Evolutionary conservation across 1,284 basidiomycete genomes (phyloP).

Genomic region (Trametes versicolor): DNA sequence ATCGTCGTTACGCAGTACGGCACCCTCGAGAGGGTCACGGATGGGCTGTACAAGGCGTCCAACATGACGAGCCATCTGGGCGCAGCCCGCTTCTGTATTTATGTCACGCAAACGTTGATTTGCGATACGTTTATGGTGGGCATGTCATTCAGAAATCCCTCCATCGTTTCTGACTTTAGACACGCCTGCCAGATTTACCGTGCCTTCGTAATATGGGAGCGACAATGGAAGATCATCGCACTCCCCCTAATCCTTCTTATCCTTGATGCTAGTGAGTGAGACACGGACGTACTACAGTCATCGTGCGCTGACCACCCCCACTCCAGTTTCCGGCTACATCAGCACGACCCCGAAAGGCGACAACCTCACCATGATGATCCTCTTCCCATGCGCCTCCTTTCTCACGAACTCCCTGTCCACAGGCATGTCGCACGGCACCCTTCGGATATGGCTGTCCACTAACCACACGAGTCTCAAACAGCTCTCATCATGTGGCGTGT

Average conservation of each 20-base stretch:
- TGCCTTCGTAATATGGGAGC: slow-evolving; percentile 15
- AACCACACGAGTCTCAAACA: not conserved
- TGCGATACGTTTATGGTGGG: slow-evolving; percentile 25
- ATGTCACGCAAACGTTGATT: slow-evolving; percentile 22
- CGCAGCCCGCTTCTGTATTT: slow-evolving; percentile 15
- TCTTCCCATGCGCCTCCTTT: slow-evolving; percentile 22
- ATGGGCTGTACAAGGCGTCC: slow-evolving; percentile 7
- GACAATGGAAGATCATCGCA: not conserved
- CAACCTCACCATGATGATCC: not conserved
- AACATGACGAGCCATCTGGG: slow-evolving; percentile 1
- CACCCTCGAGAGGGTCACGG: slow-evolving; percentile 4
- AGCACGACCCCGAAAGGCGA: not conserved
- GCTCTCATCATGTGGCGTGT: slow-evolving; percentile 21
- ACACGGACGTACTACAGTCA: not conserved
- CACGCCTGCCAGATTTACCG: slow-evolving; percentile 14
- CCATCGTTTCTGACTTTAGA: not conserved
- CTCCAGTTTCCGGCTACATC: slow-evolving; percentile 9
- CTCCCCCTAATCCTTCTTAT: slow-evolving; percentile 6
- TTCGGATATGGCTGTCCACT: not conserved
- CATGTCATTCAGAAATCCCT: no score
- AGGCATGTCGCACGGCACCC: not conserved
- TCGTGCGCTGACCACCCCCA: not conserved
- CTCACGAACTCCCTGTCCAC: slow-evolving; percentile 16
- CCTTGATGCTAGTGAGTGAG: slow-evolving; percentile 12
- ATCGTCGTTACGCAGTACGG: not conserved